Conservation (phyloP, 2,329 filamentous ascomycete genomes). For the Coniochaeta sp. region DNA sequence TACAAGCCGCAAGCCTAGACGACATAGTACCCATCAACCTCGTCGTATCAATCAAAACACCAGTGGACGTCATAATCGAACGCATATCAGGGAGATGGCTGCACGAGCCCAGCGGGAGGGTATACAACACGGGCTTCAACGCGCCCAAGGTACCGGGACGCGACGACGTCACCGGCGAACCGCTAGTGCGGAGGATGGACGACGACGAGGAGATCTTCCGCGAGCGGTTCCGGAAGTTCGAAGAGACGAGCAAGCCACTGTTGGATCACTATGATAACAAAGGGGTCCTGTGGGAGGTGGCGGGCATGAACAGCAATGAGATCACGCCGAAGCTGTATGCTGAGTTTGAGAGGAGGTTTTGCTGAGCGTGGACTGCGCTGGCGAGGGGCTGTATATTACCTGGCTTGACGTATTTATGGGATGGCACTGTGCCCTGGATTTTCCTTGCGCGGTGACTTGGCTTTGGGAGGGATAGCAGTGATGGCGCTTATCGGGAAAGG, state of each 20-base stretch:
- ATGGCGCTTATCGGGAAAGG: background rate
- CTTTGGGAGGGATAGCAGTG: background rate
- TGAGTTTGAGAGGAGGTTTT: slow-evolving; percentile 76
- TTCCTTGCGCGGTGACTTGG: too few relatives aligned
- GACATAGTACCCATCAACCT: slow-evolving; percentile 87
- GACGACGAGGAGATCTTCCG: slow-evolving; percentile 85
- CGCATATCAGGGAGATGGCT: slow-evolving; percentile 91
- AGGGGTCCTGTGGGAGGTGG: slow-evolving; percentile 78
- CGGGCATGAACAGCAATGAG: slow-evolving; percentile 87
- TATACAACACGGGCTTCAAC: slow-evolving; percentile 95
- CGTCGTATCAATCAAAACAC: slow-evolving; percentile 80
- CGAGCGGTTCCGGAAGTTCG: slow-evolving; percentile 72
- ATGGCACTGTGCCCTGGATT: background rate
- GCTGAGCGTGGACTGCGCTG: background rate
- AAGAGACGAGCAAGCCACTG: slow-evolving; percentile 77
- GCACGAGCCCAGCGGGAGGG: slow-evolving; percentile 80
- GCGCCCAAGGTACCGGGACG: slow-evolving; percentile 70
- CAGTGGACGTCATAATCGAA: slow-evolving; percentile 77
- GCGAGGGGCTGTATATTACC: background rate
- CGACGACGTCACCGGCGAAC: slow-evolving; percentile 92
- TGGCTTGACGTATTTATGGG: background rate
- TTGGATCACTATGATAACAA: slow-evolving; percentile 83
- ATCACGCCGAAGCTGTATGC: slow-evolving; percentile 83
- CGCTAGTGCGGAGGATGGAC: slow-evolving; percentile 73
- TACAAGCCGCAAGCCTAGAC: slow-evolving; percentile 73